Percentiles rank a stretch among this genome's conserved stretches.
phyloP scores from a whole-genome alignment of 2,329 filamentous ascomycete genomes.

The Huntiella decipiens region DNA sequence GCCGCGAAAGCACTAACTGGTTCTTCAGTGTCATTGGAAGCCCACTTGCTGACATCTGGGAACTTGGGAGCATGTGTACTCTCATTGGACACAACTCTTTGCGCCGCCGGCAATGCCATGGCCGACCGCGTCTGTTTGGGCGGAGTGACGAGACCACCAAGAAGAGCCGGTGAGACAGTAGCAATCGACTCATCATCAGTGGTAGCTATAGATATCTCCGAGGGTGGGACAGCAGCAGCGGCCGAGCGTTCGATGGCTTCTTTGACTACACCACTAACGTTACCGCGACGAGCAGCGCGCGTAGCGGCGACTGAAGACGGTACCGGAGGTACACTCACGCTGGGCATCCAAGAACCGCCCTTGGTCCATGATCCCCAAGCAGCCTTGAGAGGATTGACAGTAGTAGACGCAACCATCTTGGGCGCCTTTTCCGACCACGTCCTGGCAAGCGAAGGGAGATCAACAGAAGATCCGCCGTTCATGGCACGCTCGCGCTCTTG shows the following conservation, averaged over 20 bases:
- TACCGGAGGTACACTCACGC: constrained; percentile 23
- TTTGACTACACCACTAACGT: neutral
- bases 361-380: constrained; percentile 94
- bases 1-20: constrained; percentile 43
- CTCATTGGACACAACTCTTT: too few relatives aligned
- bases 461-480: constrained; percentile 46
- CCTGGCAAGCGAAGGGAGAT: constrained; percentile 57
- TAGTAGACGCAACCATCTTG: constrained; percentile 58
- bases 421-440: constrained; percentile 34
- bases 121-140: constrained; percentile 51
- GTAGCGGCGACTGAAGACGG: neutral
- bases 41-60: too few relatives aligned
- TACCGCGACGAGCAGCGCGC: neutral
- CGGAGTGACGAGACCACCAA: constrained; percentile 76
- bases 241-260: constrained; percentile 1
- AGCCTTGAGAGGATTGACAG: constrained; percentile 59
- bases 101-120: too few relatives aligned
- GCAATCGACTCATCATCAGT: constrained; percentile 16
- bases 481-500: constrained; percentile 79
- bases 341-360: constrained; percentile 26
- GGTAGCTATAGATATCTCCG: neutral
- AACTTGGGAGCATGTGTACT: too few relatives aligned
- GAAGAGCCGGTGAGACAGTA: constrained; percentile 29
- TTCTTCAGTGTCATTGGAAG: constrained; percentile 14
- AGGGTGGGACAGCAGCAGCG: neutral